Evolutionary conservation across 2,329 filamentous ascomycete species (phyloP), one percentile per base, ranked within the genome.

Genomic region (Juglanconis oblonga): DNA sequence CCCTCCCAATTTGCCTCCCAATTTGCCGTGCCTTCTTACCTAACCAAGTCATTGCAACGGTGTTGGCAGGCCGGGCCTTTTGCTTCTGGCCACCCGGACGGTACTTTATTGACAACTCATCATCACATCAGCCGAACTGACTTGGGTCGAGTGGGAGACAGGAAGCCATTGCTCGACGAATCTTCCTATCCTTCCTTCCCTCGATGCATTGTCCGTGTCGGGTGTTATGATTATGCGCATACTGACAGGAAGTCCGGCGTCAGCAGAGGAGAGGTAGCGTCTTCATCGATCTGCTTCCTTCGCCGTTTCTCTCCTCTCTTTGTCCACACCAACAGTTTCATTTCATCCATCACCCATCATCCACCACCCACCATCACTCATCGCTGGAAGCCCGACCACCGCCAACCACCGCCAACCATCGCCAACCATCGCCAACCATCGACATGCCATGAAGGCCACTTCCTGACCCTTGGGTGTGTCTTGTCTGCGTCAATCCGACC

Each of bases 391-490:
- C 3, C 14, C 33, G 33, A 52, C 49, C n/a, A 52, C 49, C 36
- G 29, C 24, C 45, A 50, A 29, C 33, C 53, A 17, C 17, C 17
- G 17, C 17, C 17, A 17, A n/a, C n/a, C n/a, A 59, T 47, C 11
- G 47, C 24, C 54, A 50, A 17, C 49, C 36, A 14, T 17, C 51
- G 33, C 10, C 24, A 40, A 53, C n/a, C 38, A 58, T 50, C 55
- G 59, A 55, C 45, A 58, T 61, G 59, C 51, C 47, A 61, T 55
- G 58, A 51, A 10, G 45, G 59, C 38, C 52, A 57, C 40, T 45
- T 57, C 31, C 55, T 61, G 55, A 58, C 55, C 55, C 11, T 38
- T 58, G 55, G 58, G 55, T 55, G 55, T 48, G 53, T 51, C n/a
- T 42, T 50, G 36, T 58, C 51, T 55, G 49, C 59, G 40, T 44